Conservation (phyloP, 2,329 filamentous ascomycete genomes). For the Arachnomyces sp. region DNA sequence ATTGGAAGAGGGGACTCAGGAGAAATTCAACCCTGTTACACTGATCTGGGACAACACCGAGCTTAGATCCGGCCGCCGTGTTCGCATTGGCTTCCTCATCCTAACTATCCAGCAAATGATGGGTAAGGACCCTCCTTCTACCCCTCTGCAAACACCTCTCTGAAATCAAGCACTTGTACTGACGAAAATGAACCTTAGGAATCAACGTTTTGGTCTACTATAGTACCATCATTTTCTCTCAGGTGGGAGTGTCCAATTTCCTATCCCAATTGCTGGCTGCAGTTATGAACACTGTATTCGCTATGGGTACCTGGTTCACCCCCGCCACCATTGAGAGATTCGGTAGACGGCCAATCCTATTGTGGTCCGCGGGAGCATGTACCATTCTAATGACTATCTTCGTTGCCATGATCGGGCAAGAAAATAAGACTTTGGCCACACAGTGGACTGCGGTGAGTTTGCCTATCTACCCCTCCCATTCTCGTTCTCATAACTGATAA, state of each 20-base stretch:
- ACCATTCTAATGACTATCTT: slow-evolving; percentile 11
- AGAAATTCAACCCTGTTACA: slow-evolving; percentile 18
- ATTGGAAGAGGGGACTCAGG: slow-evolving; percentile 18
- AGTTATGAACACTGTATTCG: slow-evolving; percentile 21
- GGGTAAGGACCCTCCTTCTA: slow-evolving; percentile 6
- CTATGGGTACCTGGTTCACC: slow-evolving; percentile 19
- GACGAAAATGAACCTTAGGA: slow-evolving; percentile 47
- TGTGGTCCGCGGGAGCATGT: slow-evolving; percentile 2
- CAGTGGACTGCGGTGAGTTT: slow-evolving; percentile 7
- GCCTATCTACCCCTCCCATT: too few species aligned
- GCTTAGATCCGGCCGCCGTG: slow-evolving; percentile 27
- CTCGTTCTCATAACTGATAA: too few species aligned
- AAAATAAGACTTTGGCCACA: slow-evolving; percentile 9
- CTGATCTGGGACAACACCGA: slow-evolving; percentile 27
- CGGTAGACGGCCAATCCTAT: slow-evolving; percentile 16
- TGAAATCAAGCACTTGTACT: slow-evolving; percentile 19
- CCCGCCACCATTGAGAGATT: slow-evolving; percentile 24
- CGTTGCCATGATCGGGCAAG: slow-evolving; percentile 4
- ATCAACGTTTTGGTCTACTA: slow-evolving; percentile 28
- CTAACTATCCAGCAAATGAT: slow-evolving; percentile 19
- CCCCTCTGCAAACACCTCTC: too few species aligned
- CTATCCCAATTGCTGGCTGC: slow-evolving; percentile 18
- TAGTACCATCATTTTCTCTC: slow-evolving; percentile 22
- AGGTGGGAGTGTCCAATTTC: slow-evolving; percentile 20
- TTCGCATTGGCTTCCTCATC: slow-evolving; percentile 31